A percentile compares a stretch with the other conserved stretches of the same genome.
Conservation (phyloP, 257 asterid species). For the Jasminum sambac region DNA sequence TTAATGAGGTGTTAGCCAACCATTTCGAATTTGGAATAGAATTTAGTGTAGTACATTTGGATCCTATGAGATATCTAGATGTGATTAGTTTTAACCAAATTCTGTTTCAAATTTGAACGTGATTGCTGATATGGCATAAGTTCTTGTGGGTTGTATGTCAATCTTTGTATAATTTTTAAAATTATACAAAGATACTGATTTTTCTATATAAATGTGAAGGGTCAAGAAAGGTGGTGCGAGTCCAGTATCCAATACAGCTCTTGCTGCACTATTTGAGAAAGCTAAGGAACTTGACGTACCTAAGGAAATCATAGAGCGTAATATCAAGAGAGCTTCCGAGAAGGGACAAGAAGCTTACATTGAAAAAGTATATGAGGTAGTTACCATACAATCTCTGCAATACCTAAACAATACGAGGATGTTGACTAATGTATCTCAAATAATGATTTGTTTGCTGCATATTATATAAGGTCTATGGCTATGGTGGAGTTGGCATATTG, state of each 20-base stretch:
- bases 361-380: slow-evolving; percentile 87
- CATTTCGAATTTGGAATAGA: no score
- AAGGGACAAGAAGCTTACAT: slow-evolving; percentile 86
- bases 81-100: no score
- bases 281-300: slow-evolving; percentile 93
- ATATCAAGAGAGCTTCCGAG: slow-evolving; percentile 87
- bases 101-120: no score
- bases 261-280: slow-evolving; percentile 79
- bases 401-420: not conserved
- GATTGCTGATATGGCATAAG: no score
- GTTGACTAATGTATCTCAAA: not conserved
- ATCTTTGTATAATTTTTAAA: no score
- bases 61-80: no score
- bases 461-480: slow-evolving; percentile 69
- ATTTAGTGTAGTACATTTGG: no score
- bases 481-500: slow-evolving; percentile 88
- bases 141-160: no score
- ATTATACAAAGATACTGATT: not conserved
- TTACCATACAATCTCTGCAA: not conserved
- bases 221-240: slow-evolving; percentile 86
- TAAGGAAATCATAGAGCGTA: slow-evolving; percentile 77
- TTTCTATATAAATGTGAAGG: slow-evolving; percentile 38
- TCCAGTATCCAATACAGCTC: slow-evolving; percentile 70
- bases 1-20: no score
- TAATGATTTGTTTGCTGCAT: slow-evolving; percentile 5